Conservation (phyloP, 192 early-diverging fungal species). For the Dissophora globulifera region DNA sequence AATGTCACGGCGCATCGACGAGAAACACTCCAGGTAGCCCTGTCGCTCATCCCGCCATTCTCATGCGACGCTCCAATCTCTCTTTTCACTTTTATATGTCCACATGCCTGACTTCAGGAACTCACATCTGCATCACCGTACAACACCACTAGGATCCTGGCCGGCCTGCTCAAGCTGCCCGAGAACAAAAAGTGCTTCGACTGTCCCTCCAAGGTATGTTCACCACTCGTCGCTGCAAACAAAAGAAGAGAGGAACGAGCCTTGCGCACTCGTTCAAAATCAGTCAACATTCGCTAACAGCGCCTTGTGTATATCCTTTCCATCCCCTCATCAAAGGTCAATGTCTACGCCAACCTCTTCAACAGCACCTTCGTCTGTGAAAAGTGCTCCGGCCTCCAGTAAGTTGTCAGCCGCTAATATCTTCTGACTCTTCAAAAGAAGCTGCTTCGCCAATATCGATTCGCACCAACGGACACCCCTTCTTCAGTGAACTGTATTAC, state of each 20-base stretch:
- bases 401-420: conserved; percentile 21
- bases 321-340: conserved; percentile 46
- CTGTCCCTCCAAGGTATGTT: conserved; percentile 58
- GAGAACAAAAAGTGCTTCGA: conserved; percentile 68
- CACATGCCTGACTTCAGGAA: too few species aligned
- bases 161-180: conserved; percentile 51
- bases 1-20: conserved; percentile 53
- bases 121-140: too few species aligned
- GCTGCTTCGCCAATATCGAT: too few species aligned
- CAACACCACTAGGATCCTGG: conserved; percentile 42
- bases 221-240: neutral
- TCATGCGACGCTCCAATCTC: too few species aligned
- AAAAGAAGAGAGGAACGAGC: neutral
- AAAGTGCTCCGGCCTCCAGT: conserved; percentile 67
- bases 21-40: conserved; percentile 52
- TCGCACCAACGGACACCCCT: too few species aligned
- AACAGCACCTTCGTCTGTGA: conserved; percentile 66
- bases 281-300: neutral
- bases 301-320: neutral
- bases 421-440: too few species aligned
- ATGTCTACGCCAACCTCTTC: conserved; percentile 65
- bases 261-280: too few species aligned
- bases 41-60: neutral
- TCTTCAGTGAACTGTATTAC: conserved; percentile 1
- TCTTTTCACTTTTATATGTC: neutral